Evolutionary conservation across 208 protist species (phyloP).

Genomic region (Acanthamoeba quina): DNA sequence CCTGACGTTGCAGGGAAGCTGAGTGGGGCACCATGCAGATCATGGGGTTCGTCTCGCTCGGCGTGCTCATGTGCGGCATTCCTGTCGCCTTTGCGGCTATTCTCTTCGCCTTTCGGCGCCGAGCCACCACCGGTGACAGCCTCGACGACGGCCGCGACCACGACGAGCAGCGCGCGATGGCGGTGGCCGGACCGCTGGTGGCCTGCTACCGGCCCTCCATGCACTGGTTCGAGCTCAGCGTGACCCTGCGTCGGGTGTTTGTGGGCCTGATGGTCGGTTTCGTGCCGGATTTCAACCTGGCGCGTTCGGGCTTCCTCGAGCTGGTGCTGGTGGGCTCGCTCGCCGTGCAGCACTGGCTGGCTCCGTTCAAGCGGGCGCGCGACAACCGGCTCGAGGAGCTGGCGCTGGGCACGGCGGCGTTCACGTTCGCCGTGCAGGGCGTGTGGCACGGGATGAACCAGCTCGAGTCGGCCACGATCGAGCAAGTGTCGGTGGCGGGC

Average conservation of each 20-base stretch:
- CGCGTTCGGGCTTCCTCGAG: background rate
- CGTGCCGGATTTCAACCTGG: background rate
- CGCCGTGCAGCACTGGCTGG: slow-evolving; percentile 7
- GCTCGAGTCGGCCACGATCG: background rate
- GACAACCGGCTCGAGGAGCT: slow-evolving; percentile 23
- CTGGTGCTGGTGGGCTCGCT: background rate
- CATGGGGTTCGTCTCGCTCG: background rate
- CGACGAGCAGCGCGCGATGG: background rate
- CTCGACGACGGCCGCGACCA: background rate
- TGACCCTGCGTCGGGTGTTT: background rate
- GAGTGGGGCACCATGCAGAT: background rate
- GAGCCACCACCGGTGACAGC: background rate
- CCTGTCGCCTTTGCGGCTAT: background rate
- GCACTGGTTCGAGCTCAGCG: background rate
- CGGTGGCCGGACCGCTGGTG: background rate
- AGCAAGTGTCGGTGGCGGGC: background rate
- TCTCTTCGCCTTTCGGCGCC: background rate
- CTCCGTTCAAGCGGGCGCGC: background rate
- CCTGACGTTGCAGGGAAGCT: background rate
- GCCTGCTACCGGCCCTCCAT: background rate
- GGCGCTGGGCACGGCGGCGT: slow-evolving; percentile 11
- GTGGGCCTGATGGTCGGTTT: background rate
- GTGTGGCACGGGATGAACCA: background rate
- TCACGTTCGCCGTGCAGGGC: slow-evolving; percentile 19
- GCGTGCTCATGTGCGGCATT: background rate